Conservation (phyloP, 2,329 filamentous ascomycete genomes). For the Cryphonectria radicalis region DNA sequence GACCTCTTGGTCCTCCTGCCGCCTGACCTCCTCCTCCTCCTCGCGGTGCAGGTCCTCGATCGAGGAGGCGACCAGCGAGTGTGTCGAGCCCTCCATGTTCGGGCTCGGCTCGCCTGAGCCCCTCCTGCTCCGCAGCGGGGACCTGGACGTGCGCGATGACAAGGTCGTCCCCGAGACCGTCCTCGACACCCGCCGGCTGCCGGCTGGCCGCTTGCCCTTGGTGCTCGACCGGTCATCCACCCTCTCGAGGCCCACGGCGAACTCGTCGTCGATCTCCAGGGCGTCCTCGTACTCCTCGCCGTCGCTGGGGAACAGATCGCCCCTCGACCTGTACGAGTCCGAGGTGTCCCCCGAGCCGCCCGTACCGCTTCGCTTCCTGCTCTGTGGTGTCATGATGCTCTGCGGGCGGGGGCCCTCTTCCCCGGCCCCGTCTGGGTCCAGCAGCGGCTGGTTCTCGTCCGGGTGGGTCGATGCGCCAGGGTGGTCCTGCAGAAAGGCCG, state of each 20-base stretch:
- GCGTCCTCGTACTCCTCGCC: slow-evolving; percentile 87
- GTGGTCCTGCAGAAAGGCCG: slow-evolving; percentile 87
- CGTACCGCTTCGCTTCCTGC: slow-evolving; percentile 75
- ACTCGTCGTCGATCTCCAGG: slow-evolving; percentile 89
- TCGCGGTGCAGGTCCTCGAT: slow-evolving; percentile 53
- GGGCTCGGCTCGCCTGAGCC: slow-evolving; percentile 35
- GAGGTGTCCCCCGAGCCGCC: slow-evolving; percentile 79
- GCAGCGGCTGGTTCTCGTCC: slow-evolving; percentile 71
- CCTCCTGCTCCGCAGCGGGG: slow-evolving; percentile 34
- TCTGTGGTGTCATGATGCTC: slow-evolving; percentile 31
- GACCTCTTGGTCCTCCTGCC: slow-evolving; percentile 58
- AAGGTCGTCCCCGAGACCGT: slow-evolving; percentile 64
- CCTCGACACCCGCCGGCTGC: slow-evolving; percentile 45
- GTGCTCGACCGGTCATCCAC: slow-evolving; percentile 75
- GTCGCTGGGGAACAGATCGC: slow-evolving; percentile 90
- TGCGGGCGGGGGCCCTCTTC: slow-evolving; percentile 48
- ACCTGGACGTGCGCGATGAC: slow-evolving; percentile 44
- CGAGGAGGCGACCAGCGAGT: slow-evolving; percentile 46
- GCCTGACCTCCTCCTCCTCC: slow-evolving; percentile 56
- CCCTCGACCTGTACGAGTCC: slow-evolving; percentile 84
- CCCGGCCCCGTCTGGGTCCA: slow-evolving; percentile 53
- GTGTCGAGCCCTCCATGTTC: slow-evolving; percentile 43
- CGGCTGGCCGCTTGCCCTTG: slow-evolving; percentile 59
- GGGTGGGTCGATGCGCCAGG: slow-evolving; percentile 57
- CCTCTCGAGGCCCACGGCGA: slow-evolving; percentile 79